These are phyloP conservation scores for Annona cherimola DNA, from an alignment of 164 flowering plant genomes.

Conservation along the genomic window DNA sequence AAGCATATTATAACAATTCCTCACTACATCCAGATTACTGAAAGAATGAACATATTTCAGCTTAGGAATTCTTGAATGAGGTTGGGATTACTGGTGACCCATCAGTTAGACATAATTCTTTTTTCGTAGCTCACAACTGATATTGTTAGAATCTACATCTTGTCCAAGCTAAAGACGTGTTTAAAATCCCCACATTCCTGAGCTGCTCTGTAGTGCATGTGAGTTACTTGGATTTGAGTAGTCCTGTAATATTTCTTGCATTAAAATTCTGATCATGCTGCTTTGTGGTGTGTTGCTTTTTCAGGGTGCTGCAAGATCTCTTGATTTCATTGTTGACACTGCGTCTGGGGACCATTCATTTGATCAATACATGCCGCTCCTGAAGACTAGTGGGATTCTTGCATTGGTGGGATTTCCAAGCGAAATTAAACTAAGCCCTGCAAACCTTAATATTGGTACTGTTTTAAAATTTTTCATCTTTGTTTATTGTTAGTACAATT, in stretches of 20 bases:
- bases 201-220: neutral
- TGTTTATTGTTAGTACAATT: neutral
- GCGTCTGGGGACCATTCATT: conserved; percentile 88
- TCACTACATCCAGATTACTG: neutral
- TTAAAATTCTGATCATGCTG: neutral
- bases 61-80: neutral
- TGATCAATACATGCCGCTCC: conserved; percentile 65
- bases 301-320: conserved; percentile 45
- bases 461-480: neutral
- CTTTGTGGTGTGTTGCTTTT: conserved; percentile 1
- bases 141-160: no score
- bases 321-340: conserved; percentile 71
- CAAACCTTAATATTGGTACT: conserved; percentile 55
- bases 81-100: neutral
- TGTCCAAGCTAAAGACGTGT: no score
- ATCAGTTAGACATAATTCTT: neutral
- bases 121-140: no score
- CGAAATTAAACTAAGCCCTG: conserved; percentile 68
- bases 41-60: neutral
- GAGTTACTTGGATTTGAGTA: neutral
- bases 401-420: conserved; percentile 75
- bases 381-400: conserved; percentile 59
- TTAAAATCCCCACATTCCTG: no score
- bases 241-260: neutral
- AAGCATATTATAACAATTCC: neutral